phyloP scores from a whole-genome alignment of 1,284 basidiomycete species.

The Athelia psychrophila region DNA sequence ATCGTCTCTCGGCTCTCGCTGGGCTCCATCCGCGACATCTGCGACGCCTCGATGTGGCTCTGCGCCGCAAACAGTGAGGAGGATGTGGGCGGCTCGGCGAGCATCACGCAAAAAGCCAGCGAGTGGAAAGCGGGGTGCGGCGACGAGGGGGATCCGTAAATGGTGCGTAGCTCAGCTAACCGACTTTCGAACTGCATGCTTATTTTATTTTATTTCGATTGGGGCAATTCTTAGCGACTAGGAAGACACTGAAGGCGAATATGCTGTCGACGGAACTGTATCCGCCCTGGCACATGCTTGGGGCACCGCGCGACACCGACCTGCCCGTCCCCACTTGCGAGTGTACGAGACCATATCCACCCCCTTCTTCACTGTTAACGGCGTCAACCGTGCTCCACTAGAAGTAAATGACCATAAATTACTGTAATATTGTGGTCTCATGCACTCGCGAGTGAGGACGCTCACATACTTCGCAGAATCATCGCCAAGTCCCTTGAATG shows the following conservation, averaged over 20 bases:
- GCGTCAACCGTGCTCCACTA: too few species aligned
- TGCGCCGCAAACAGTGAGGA: slow-evolving; percentile 62
- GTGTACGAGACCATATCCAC: too few species aligned
- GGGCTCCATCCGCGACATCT: slow-evolving; percentile 75
- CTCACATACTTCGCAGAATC: too few species aligned
- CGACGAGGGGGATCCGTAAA: slow-evolving; percentile 53
- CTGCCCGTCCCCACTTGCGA: too few species aligned
- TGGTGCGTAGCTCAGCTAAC: slow-evolving; percentile 43
- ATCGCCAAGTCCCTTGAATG: too few species aligned
- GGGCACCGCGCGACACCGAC: slow-evolving; percentile 72
- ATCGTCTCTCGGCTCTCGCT: slow-evolving; percentile 79
- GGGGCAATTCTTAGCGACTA: slow-evolving; percentile 72
- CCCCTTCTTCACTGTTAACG: too few species aligned
- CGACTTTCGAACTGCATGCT: slow-evolving; percentile 5
- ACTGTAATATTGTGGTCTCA: too few species aligned
- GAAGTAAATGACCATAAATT: too few species aligned
- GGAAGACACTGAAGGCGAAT: slow-evolving; percentile 83
- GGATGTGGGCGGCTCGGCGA: slow-evolving; percentile 58
- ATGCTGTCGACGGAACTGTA: slow-evolving; percentile 76
- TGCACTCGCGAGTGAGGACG: too few species aligned
- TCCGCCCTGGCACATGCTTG: slow-evolving; percentile 77
- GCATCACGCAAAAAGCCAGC: slow-evolving; percentile 56
- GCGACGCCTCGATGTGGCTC: slow-evolving; percentile 73
- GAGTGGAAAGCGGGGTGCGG: slow-evolving; percentile 57
- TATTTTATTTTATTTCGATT: too few species aligned